Conservation (phyloP, 129 eudicot species). For the Kitagawia praeruptora region DNA sequence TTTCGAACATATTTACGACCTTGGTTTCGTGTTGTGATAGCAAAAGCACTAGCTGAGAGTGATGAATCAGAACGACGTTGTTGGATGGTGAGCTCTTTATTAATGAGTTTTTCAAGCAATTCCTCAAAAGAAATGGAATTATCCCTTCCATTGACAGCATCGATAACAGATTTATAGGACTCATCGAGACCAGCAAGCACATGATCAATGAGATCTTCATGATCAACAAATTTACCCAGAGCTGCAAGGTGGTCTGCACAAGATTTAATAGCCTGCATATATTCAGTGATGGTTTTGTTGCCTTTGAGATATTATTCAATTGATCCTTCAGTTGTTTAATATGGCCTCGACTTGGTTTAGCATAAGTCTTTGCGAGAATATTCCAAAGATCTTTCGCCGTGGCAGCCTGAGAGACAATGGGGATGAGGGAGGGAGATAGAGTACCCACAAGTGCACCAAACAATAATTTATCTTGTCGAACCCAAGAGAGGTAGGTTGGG, state of each 20-base stretch:
- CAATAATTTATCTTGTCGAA: conserved; percentile 10
- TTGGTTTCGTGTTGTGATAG: neutral
- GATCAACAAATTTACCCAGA: neutral
- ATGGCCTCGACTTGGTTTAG: neutral
- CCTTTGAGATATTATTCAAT: neutral
- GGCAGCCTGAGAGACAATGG: conserved; percentile 1
- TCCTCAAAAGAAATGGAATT: neutral
- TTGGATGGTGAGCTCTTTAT: neutral
- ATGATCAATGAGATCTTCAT: neutral
- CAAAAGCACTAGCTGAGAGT: neutral
- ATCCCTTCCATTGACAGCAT: neutral
- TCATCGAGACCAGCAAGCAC: neutral
- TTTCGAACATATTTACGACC: neutral
- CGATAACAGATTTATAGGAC: neutral
- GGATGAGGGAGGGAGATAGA: neutral
- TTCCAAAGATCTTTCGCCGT: conserved; percentile 7
- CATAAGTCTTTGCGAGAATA: conserved; percentile 7
- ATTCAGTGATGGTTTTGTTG: neutral
- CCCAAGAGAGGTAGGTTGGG: neutral
- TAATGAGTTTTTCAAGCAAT: neutral
- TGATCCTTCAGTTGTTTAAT: neutral
- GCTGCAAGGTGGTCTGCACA: neutral
- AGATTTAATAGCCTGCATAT: neutral
- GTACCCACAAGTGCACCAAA: conserved; percentile 11
- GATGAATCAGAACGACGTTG: neutral